Percentiles rank a stretch among this genome's conserved stretches.
Evolutionary conservation across 495 filamentous ascomycete species (phyloP).

Genomic region (Paragyromitra xinjiangensis): DNA sequence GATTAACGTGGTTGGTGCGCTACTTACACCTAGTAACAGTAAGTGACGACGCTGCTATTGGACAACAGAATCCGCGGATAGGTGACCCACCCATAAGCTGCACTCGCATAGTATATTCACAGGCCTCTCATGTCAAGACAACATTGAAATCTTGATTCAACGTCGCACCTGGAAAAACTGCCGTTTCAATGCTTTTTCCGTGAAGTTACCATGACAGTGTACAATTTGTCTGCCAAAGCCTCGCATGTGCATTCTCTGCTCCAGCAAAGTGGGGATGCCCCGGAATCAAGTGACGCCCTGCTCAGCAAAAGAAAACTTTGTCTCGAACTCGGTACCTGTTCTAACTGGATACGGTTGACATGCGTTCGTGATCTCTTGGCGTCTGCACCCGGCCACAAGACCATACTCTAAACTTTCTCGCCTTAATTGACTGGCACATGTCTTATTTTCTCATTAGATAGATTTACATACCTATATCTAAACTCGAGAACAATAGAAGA

Average conservation of each 20-base stretch:
- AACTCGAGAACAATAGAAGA: neutral
- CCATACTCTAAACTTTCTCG: neutral
- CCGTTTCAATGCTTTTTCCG: neutral
- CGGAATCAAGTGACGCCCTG: neutral
- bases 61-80: neutral
- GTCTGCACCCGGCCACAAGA: constrained; percentile 7
- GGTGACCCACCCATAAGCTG: neutral
- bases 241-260: neutral
- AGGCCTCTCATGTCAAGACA: neutral
- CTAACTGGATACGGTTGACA: constrained; percentile 11
- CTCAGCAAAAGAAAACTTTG: constrained; percentile 1
- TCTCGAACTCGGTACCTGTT: constrained; percentile 19
- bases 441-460: too few species aligned
- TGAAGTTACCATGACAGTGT: neutral
- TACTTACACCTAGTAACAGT: neutral
- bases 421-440: too few species aligned
- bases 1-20: constrained; percentile 17
- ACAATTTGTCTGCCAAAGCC: neutral
- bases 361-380: constrained; percentile 12
- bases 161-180: constrained; percentile 1
- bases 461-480: neutral
- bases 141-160: constrained; percentile 7
- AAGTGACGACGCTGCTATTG: constrained; percentile 2
- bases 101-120: neutral
- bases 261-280: neutral